These are phyloP conservation scores for Spirogloea muscicola DNA, from an alignment of 139 green algal genomes.

Conservation along the genomic window DNA sequence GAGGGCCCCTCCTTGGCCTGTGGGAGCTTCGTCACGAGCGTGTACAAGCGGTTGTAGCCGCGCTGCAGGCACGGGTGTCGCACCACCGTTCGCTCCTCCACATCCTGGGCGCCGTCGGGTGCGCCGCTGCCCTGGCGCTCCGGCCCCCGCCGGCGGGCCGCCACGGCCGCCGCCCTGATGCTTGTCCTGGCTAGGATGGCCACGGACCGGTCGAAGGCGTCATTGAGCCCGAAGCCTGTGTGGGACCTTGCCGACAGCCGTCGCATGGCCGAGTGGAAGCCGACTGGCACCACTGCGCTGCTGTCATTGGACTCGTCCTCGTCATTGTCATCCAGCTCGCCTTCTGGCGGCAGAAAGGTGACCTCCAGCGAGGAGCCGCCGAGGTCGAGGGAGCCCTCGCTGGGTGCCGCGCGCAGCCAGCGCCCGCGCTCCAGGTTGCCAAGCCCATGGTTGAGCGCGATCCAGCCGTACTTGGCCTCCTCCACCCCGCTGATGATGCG, in stretches of 20 bases:
- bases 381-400: conserved; percentile 16
- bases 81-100: neutral
- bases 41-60: conserved; percentile 27
- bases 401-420: neutral
- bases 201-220: conserved; percentile 36
- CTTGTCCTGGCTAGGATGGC: too few species aligned
- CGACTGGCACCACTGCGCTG: too few species aligned
- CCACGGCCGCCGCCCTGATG: too few species aligned
- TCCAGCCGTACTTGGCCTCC: conserved; percentile 75
- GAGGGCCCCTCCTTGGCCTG: too few species aligned
- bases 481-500: conserved; percentile 72
- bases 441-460: conserved; percentile 31
- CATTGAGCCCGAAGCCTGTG: conserved; percentile 34
- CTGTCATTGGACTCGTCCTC: too few species aligned
- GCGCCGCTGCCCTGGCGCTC: neutral
- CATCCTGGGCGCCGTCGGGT: neutral
- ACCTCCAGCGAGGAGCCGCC: conserved; percentile 42
- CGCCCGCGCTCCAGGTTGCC: conserved; percentile 5
- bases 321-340: too few species aligned
- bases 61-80: conserved; percentile 36
- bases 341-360: conserved; percentile 42
- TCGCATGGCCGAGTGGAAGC: too few species aligned
- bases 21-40: neutral
- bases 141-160: too few species aligned
- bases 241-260: too few species aligned